Evolutionary conservation across 306 rosid species (phyloP).

Genomic region (Astragalus membranaceus): DNA sequence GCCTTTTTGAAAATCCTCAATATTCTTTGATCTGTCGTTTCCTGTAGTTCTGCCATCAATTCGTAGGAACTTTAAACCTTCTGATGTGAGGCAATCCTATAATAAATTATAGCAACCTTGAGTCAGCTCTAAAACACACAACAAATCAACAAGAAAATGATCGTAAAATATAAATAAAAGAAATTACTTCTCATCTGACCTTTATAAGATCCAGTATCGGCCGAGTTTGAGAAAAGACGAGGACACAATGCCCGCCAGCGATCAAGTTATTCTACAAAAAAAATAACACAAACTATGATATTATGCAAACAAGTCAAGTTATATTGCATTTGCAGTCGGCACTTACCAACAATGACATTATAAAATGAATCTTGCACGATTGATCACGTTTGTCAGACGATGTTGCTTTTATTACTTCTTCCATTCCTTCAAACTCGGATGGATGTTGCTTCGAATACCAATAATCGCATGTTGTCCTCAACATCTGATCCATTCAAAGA

Average conservation of each 20-base stretch:
- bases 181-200: conserved; percentile 35
- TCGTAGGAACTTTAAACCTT: conserved; percentile 54
- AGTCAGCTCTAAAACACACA: not conserved
- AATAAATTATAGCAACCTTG: conserved; percentile 14
- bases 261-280: conserved; percentile 57
- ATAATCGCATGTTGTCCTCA: conserved; percentile 88
- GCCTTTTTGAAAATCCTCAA: too few relatives aligned
- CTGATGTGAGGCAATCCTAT: conserved; percentile 55
- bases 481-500: conserved; percentile 46
- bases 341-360: conserved; percentile 76
- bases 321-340: conserved; percentile 1
- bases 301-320: conserved; percentile 6
- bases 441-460: conserved; percentile 69
- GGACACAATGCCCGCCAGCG: conserved; percentile 71
- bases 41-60: too few relatives aligned
- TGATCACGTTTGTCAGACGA: conserved; percentile 48
- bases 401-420: too few relatives aligned
- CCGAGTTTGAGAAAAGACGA: conserved; percentile 91
- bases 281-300: not conserved
- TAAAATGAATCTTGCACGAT: conserved; percentile 79
- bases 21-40: too few relatives aligned
- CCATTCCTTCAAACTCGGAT: too few relatives aligned
- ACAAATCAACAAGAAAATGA: not conserved
- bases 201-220: conserved; percentile 92
- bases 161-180: not conserved